Conservation (phyloP, 768 basidiomycete genomes). For the Pleurotus tuber-regium region DNA sequence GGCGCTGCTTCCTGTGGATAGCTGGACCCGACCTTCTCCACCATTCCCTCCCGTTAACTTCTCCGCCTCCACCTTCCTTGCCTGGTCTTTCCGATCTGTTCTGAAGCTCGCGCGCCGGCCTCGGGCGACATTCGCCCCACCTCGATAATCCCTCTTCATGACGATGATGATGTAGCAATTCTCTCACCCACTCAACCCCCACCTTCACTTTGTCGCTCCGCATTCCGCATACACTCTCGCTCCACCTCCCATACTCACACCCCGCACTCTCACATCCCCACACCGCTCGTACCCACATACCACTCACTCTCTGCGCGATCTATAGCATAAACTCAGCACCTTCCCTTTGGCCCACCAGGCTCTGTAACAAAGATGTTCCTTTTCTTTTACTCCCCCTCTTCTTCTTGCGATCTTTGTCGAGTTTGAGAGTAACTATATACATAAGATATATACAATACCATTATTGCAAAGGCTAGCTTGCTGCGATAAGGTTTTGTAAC, state of each 20-base stretch:
- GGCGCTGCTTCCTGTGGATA: not conserved
- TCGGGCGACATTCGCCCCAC: not conserved
- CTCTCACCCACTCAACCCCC: not conserved
- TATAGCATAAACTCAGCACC: conserved; percentile 1
- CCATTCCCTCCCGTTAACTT: not conserved
- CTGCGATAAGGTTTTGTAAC: not conserved
- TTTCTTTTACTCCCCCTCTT: not conserved
- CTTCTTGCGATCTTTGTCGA: not conserved
- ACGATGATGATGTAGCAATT: conserved; percentile 2
- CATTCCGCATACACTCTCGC: not conserved
- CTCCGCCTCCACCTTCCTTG: not conserved
- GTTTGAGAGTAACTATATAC: not conserved
- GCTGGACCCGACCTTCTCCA: not conserved
- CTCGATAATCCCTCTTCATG: not conserved
- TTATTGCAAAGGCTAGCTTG: conserved; percentile 3
- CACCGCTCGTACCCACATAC: not conserved
- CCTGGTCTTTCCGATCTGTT: not conserved
- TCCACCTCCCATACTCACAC: not conserved
- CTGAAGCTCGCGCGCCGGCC: not conserved
- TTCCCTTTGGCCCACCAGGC: not conserved
- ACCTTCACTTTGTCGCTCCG: not conserved
- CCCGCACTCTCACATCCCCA: not conserved
- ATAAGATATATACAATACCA: conserved; percentile 11
- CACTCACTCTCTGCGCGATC: not conserved
- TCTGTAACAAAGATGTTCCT: conserved; percentile 3